A percentile compares a stretch with the other conserved stretches of the same genome.
phyloP scores from a whole-genome alignment of 2,329 filamentous ascomycete species.

The Rasamsonia emersonii region DNA sequence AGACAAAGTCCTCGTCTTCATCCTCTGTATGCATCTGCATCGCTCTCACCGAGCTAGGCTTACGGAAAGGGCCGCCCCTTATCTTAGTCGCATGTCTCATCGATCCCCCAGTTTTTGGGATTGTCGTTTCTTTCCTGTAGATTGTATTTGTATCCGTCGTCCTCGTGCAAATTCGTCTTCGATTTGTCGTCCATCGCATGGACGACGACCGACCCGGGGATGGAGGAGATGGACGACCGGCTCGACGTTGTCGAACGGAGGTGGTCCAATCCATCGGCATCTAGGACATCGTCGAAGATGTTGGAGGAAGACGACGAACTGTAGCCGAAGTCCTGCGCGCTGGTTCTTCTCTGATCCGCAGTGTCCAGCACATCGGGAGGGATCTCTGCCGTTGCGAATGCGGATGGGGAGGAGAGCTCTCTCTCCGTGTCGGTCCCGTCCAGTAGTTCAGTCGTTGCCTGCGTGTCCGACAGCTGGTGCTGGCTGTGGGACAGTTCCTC shows the following conservation, averaged over 20 bases:
- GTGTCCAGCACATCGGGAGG: slow-evolving; percentile 5
- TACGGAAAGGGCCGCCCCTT: slow-evolving; percentile 31
- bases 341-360: background rate
- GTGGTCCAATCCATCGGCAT: slow-evolving; percentile 18
- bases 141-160: slow-evolving; percentile 5
- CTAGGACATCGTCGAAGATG: slow-evolving; percentile 16
- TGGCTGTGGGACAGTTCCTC: no score
- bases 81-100: slow-evolving; percentile 18
- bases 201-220: slow-evolving; percentile 30
- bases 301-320: slow-evolving; percentile 27
- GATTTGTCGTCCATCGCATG: slow-evolving; percentile 19
- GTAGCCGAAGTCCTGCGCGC: slow-evolving; percentile 19
- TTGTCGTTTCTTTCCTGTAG: slow-evolving; percentile 2
- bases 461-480: no score
- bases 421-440: no score
- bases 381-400: slow-evolving; percentile 8
- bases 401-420: no score
- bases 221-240: slow-evolving; percentile 33
- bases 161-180: slow-evolving; percentile 14
- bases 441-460: no score
- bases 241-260: slow-evolving; percentile 26
- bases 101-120: slow-evolving; percentile 15
- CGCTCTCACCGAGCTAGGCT: slow-evolving; percentile 37
- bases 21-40: slow-evolving; percentile 38
- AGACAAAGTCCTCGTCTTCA: slow-evolving; percentile 32